These are phyloP conservation scores for Penicillium argentinense DNA, from an alignment of 495 filamentous ascomycete species.

Conservation along the genomic window DNA sequence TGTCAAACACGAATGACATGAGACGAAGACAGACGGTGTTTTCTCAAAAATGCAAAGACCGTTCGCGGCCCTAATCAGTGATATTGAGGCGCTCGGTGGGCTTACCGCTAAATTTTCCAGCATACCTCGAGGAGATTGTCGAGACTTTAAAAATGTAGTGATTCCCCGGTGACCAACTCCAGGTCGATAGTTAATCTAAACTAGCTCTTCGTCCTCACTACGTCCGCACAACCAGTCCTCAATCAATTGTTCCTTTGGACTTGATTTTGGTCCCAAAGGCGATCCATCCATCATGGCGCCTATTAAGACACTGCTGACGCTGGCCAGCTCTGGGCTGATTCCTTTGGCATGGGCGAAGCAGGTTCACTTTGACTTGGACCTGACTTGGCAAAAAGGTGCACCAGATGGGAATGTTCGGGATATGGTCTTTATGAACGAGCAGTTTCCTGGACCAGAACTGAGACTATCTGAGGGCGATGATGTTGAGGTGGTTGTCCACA, in stretches of 20 bases:
- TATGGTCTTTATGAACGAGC: constrained; percentile 57
- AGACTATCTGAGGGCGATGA: constrained; percentile 56
- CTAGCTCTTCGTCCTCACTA: background rate
- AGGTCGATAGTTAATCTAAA: background rate
- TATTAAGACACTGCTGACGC: constrained; percentile 8
- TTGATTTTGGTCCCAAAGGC: no score
- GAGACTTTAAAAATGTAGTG: background rate
- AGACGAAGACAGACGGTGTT: no score
- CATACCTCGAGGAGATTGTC: background rate
- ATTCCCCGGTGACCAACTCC: background rate
- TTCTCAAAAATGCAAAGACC: constrained; percentile 16
- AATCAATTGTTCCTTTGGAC: background rate
- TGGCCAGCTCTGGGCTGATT: constrained; percentile 9
- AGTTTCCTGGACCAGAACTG: constrained; percentile 55
- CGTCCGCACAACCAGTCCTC: background rate
- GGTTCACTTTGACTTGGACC: constrained; percentile 28
- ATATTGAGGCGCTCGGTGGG: no score
- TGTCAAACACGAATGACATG: no score
- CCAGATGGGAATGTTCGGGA: constrained; percentile 42
- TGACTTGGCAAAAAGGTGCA: constrained; percentile 41
- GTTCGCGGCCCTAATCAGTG: constrained; percentile 2
- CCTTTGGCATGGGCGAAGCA: constrained; percentile 18
- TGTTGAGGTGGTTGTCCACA: constrained; percentile 55
- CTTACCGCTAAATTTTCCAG: background rate
- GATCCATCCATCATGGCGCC: constrained; percentile 8